Conservation (phyloP, 2,329 filamentous ascomycete genomes). For the Talaromyces sp. region DNA sequence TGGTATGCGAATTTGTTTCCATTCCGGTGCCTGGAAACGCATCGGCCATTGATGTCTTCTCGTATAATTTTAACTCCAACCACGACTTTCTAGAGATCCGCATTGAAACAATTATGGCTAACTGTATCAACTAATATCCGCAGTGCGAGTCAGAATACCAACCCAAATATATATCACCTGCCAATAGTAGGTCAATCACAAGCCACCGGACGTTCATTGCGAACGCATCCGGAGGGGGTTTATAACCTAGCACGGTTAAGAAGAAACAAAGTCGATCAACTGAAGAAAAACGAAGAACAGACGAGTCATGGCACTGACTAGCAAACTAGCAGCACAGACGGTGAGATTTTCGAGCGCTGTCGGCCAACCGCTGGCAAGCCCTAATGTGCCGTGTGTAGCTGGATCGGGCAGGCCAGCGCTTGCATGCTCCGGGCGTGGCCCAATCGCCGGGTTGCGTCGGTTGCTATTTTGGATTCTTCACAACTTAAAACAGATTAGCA, state of each 20-base stretch:
- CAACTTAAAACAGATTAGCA: neutral
- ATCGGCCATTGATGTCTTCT: neutral
- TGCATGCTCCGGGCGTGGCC: neutral
- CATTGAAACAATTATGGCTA: neutral
- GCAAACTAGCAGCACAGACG: neutral
- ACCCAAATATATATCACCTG: neutral
- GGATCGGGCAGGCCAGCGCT: neutral
- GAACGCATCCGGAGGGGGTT: neutral
- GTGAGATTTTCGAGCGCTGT: neutral
- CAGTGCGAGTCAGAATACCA: neutral
- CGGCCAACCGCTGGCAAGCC: neutral
- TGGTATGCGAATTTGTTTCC: no score
- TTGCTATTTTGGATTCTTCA: constrained; percentile 1
- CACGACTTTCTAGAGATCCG: neutral
- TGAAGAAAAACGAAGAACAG: neutral
- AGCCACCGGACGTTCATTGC: neutral
- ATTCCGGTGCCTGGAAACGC: neutral
- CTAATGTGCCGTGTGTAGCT: neutral
- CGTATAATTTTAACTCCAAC: neutral
- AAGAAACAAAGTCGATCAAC: neutral
- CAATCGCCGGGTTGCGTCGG: neutral
- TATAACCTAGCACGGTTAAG: neutral
- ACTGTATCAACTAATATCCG: neutral
- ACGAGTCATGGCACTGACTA: neutral
- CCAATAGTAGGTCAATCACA: neutral